Base-by-base conservation (phyloP, 768 basidiomycete genomes). In the Megacollybia marginata region DNA sequence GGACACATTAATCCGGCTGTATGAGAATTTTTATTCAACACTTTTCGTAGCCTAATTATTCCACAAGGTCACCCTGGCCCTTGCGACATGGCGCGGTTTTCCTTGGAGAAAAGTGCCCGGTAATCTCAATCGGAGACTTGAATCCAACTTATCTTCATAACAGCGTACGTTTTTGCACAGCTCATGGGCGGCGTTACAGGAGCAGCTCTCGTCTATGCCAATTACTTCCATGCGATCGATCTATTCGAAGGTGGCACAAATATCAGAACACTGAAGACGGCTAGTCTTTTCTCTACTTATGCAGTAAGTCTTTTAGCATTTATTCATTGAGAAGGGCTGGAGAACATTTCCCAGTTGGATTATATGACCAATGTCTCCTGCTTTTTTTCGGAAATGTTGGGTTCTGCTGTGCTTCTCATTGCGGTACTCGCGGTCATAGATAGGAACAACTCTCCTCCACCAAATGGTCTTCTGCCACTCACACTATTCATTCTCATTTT, bases 101-200 rank as follows among this genome's bases (percentile, higher is more conserved):
- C 86, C 89, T 0, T 85, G 85, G 83, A 74, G 72, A 55, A 91
- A 91, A 61, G 89, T 89, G 0, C 89, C 89, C 0, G 72, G 56
- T 70, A 61, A 31, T 10, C 20, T 13, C 19, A 23, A 18, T 9
- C 18, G 16, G 23, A 5, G 15, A 19, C 7, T 19, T 35, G 1
- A 16, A 28, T 40, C 28, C 20, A 33, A 13, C 11, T 32, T 9
- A 31, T 20, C 16, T 33, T 20, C 23, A 35, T 42, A 18, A 31
- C 48, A 66, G 67, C 61, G 18, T 89, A 81, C 60, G 75, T 85
- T 43, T 58, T 79, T 45, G 76, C 82, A 0, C 86, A 89, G 60
- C 57, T 83, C 18, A 62, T 87, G 35, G 86, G 87, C 19, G 85
- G 69, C 5, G 57, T 86, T 16, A 67, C 75, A 51, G 87, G 83